Conservation (phyloP, 495 filamentous ascomycete species). For the Penicillium arizonense region DNA sequence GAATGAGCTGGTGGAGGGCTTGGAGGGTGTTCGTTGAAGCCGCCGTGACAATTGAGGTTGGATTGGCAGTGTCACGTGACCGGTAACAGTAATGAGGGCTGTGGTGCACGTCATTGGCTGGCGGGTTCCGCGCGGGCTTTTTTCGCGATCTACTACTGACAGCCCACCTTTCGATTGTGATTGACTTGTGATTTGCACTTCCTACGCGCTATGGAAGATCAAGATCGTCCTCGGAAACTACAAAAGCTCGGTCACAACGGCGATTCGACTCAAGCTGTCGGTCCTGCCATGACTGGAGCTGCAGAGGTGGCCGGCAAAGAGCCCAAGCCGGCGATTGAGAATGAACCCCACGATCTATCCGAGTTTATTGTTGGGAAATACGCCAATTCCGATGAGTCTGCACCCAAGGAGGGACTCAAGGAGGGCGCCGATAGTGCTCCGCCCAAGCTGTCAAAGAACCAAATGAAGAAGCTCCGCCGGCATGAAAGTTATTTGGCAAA, state of each 20-base stretch:
- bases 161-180: slow-evolving; percentile 6
- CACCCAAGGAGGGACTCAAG: slow-evolving; percentile 6
- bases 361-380: slow-evolving; percentile 1
- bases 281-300: slow-evolving; percentile 36
- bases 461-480: slow-evolving; percentile 68
- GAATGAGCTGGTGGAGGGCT: slow-evolving; percentile 13
- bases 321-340: slow-evolving; percentile 5
- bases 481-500: slow-evolving; percentile 66
- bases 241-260: slow-evolving; percentile 43
- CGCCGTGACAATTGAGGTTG: slow-evolving; percentile 31
- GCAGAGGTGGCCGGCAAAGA: slow-evolving; percentile 15
- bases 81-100: slow-evolving; percentile 34
- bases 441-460: slow-evolving; percentile 69
- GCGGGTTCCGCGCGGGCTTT: slow-evolving; percentile 13
- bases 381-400: slow-evolving; percentile 2
- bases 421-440: slow-evolving; percentile 15
- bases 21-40: slow-evolving; percentile 28
- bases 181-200: slow-evolving; percentile 2
- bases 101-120: slow-evolving; percentile 30
- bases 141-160: slow-evolving; percentile 22
- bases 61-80: slow-evolving; percentile 36
- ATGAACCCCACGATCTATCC: slow-evolving; percentile 4
- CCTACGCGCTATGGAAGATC: slow-evolving; percentile 44
- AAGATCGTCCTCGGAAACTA: slow-evolving; percentile 53
- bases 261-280: slow-evolving; percentile 12